Percentiles rank a stretch among this genome's conserved stretches.
Evolutionary conservation across 1,139 yeast species (phyloP).

Genomic region (Geotrichum macrosporum): DNA sequence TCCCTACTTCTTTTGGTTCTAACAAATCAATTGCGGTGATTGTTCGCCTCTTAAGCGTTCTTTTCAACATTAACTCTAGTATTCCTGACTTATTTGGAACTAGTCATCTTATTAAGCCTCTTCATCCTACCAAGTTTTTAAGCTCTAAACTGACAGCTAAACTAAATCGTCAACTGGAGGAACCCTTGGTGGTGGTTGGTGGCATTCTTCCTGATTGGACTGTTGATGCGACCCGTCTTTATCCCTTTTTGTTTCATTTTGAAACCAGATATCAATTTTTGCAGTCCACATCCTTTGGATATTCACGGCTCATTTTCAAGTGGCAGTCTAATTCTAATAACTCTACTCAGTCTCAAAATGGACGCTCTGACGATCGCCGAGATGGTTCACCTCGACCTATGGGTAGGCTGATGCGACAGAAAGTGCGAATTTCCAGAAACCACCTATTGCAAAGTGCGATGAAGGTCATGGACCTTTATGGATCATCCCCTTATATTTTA

Average conservation of each 20-base stretch:
- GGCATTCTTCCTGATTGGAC: slow-evolving; percentile 88
- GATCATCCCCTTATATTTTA: slow-evolving; percentile 71
- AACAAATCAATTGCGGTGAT: slow-evolving; percentile 49
- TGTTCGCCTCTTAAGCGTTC: slow-evolving; percentile 52
- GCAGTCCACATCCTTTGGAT: slow-evolving; percentile 88
- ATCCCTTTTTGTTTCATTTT: slow-evolving; percentile 80
- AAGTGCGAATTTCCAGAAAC: slow-evolving; percentile 70
- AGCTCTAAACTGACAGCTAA: slow-evolving; percentile 86
- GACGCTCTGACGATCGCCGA: slow-evolving; percentile 11
- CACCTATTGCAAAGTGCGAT: slow-evolving; percentile 73
- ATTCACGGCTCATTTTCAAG: slow-evolving; percentile 72
- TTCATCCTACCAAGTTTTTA: slow-evolving; percentile 51
- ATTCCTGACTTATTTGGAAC: slow-evolving; percentile 29
- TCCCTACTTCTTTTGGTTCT: slow-evolving; percentile 39
- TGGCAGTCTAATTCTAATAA: slow-evolving; percentile 52
- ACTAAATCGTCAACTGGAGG: slow-evolving; percentile 81
- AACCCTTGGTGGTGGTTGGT: slow-evolving; percentile 82
- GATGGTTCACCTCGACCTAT: slow-evolving; percentile 40
- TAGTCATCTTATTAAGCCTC: slow-evolving; percentile 10
- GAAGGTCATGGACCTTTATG: slow-evolving; percentile 72
- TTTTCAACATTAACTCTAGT: slow-evolving; percentile 47
- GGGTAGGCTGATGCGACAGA: slow-evolving; percentile 78
- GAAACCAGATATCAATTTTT: slow-evolving; percentile 74
- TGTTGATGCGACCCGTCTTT: slow-evolving; percentile 62
- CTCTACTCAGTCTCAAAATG: slow-evolving; percentile 11